Base-by-base conservation (phyloP, 108 stramenopile species). In the Pseudonitzschia delicatissima region DNA sequence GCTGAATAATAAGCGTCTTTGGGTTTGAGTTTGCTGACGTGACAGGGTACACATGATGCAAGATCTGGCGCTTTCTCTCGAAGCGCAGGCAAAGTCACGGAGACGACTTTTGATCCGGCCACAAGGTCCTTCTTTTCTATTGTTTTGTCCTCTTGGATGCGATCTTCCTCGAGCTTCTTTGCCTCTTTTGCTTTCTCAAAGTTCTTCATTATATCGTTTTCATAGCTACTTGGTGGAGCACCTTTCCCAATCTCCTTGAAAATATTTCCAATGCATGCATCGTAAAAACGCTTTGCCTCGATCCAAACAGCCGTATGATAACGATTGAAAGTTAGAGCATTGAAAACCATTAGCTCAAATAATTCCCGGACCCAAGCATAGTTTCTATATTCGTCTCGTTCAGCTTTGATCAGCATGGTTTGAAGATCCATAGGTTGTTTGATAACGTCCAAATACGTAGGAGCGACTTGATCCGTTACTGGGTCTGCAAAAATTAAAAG, bases 351-450 rank as follows among this genome's bases (percentile, higher is more conserved):
- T 5, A 93, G 65, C 64, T 94, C 95, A 51, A 88, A 91, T 66
- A 76, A 62, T 64, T 89, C 82, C 25, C 93, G 69, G 15, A 93
- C 78, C 81, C 87, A 88, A 25, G 81, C 77, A 57, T 85, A 81
- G 57, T 91, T 85, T 33, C 57, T 45, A 70, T 93, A 93, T 12
- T 84, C 61, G 23, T 86, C 87, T 4, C 58, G 36, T 49, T 67
- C 62, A 0, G 77, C 86, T 47, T 82, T 80, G 21, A 73, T 73
- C 18, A 83, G 60, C 66, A 96, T 91, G 17, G 96, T 98, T 45
- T 94, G 87, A 17, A 99, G 64, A 83, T 99, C 98, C 98, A 99
- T 99, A 11, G 98, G 97, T 27, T 85, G 49, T 47, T 85, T 90
- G 64, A 96, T 89, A 13, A 94, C 72, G 64, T 98, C 95, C 61